These are phyloP conservation scores for Sporisorium scitamineum DNA, from an alignment of 1,284 basidiomycete genomes.

Conservation along the genomic window DNA sequence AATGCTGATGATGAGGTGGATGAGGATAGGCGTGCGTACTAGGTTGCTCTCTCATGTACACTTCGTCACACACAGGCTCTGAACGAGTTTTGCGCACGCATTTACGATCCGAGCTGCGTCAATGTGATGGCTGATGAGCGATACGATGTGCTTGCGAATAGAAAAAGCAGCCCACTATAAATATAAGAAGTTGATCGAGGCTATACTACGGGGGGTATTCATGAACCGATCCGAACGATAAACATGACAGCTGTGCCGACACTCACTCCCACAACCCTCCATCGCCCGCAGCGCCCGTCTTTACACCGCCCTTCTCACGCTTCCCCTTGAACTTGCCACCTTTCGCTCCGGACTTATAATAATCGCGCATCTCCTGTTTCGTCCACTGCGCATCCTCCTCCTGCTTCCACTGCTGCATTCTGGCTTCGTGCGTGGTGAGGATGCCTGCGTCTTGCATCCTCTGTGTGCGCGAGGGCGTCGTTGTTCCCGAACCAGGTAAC, in stretches of 20 bases:
- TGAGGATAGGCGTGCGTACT: conserved; percentile 16
- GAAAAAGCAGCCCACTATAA: not conserved
- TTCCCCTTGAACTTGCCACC: conserved; percentile 65
- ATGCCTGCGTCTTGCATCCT: conserved; percentile 53
- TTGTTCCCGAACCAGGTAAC: conserved; percentile 38
- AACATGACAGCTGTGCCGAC: not conserved
- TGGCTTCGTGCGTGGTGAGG: conserved; percentile 45
- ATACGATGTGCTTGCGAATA: not conserved
- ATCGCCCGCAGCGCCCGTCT: conserved; percentile 51
- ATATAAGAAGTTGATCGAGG: not conserved
- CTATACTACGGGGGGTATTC: not conserved
- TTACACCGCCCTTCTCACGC: conserved; percentile 59
- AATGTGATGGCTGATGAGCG: not conserved
- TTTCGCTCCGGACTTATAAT: conserved; percentile 60
- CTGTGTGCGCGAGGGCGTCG: conserved; percentile 57
- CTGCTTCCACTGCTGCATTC: conserved; percentile 60
- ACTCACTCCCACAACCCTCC: conserved; percentile 59
- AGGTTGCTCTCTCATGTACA: not conserved
- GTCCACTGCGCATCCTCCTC: conserved; percentile 40
- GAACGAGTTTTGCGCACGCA: not conserved
- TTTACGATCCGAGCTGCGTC: not conserved
- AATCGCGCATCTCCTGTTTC: conserved; percentile 61
- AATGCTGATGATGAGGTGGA: conserved; percentile 19
- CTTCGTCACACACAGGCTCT: not conserved
- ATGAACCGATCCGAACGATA: not conserved